Evolutionary conservation across 305 asterid species (phyloP).

Genomic region (Fraxinus platypoda): DNA sequence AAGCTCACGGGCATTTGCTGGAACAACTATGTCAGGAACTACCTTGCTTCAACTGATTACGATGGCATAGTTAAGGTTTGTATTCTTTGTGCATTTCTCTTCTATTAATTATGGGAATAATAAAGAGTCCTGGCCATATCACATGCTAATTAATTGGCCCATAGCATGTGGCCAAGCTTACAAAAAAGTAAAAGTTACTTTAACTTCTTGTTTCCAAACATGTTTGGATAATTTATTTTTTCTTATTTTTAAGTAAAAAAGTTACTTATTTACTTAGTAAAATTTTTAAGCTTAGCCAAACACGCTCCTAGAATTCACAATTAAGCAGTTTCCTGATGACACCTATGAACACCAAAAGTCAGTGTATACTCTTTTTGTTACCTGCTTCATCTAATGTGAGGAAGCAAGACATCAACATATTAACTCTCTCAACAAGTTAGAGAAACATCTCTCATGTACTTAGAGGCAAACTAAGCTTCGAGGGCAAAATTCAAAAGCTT

Average conservation of each 20-base stretch:
- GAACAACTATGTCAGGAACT: conserved; percentile 90
- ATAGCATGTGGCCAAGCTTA: background rate
- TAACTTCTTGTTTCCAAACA: background rate
- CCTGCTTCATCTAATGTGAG: background rate
- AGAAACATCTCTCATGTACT: background rate
- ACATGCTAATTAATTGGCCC: background rate
- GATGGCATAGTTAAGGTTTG: conserved; percentile 73
- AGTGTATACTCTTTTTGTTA: background rate
- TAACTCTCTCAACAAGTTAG: background rate
- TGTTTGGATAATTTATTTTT: background rate
- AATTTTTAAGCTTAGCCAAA: background rate
- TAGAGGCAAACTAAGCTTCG: background rate
- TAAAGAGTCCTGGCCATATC: background rate
- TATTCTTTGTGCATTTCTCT: conserved; percentile 11
- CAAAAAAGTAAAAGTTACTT: background rate
- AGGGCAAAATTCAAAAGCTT: background rate
- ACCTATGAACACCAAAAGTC: background rate
- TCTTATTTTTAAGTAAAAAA: background rate
- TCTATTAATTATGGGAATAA: background rate
- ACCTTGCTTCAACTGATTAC: conserved; percentile 88
- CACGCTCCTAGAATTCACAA: background rate
- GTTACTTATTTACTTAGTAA: background rate
- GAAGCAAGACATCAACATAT: background rate
- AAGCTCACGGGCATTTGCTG: conserved; percentile 84
- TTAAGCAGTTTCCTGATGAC: background rate